These are phyloP conservation scores for Cercospora sp. DNA, from an alignment of 2,329 filamentous ascomycete species.

Conservation along the genomic window DNA sequence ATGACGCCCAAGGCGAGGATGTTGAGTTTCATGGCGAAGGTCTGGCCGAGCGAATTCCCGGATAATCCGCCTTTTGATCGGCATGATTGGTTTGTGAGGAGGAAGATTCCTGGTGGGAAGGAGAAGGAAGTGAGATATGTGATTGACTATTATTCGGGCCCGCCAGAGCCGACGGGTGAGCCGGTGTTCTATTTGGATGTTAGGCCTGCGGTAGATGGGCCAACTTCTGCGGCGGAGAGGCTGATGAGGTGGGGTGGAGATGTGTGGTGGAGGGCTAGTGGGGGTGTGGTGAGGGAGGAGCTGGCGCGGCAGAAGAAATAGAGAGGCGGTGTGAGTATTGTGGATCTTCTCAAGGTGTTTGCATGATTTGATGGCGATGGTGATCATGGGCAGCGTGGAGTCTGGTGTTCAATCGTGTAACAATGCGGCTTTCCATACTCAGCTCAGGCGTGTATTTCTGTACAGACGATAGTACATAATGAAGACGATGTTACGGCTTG, in stretches of 20 bases:
- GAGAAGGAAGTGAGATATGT: constrained; percentile 84
- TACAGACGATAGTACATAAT: constrained; percentile 14
- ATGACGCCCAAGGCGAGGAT: constrained; percentile 89
- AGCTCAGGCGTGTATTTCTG: background rate
- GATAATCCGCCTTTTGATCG: constrained; percentile 89
- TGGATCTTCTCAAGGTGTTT: background rate
- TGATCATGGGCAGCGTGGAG: constrained; percentile 13
- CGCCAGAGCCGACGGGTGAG: constrained; percentile 78
- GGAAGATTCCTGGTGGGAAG: constrained; percentile 64
- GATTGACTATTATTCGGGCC: constrained; percentile 68
- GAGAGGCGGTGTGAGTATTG: background rate
- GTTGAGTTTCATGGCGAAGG: constrained; percentile 72
- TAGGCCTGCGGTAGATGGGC: constrained; percentile 80
- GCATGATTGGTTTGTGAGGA: constrained; percentile 92
- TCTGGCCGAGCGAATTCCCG: constrained; percentile 77
- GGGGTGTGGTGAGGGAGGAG: constrained; percentile 62
- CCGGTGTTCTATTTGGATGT: constrained; percentile 97
- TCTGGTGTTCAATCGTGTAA: constrained; percentile 1
- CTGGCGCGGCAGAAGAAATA: constrained; percentile 34
- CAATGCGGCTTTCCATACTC: constrained; percentile 3
- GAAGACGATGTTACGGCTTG: constrained; percentile 9
- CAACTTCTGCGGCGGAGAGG: constrained; percentile 76
- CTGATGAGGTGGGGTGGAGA: constrained; percentile 87
- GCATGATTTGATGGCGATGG: background rate
- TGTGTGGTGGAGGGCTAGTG: constrained; percentile 87